phyloP scores from a whole-genome alignment of 306 rosid genomes.

The Ormosia semicastrata region DNA sequence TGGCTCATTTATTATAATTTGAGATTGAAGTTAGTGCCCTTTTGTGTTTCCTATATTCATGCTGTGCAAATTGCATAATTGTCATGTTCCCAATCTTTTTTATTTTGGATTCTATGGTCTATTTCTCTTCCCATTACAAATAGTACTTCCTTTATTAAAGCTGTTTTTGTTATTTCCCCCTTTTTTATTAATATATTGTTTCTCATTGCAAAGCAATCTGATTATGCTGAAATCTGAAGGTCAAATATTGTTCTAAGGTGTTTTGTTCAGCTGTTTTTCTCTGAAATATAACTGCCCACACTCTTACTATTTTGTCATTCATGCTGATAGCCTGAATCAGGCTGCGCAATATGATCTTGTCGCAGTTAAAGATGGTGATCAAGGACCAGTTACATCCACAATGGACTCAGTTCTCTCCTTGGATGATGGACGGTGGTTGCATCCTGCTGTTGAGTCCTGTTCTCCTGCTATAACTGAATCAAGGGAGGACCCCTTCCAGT shows the following conservation, averaged over 20 bases:
- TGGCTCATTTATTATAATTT: constrained; percentile 20
- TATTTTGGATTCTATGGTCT: constrained; percentile 7
- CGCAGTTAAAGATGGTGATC: constrained; percentile 60
- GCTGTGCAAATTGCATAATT: constrained; percentile 17
- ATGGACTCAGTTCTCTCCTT: constrained; percentile 88
- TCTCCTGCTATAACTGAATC: constrained; percentile 49
- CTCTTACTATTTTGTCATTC: constrained; percentile 27
- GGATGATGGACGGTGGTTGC: constrained; percentile 81
- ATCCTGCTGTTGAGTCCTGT: constrained; percentile 50
- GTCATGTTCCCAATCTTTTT: background rate
- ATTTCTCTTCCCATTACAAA: constrained; percentile 7
- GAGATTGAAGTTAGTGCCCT: background rate
- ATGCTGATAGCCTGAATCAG: constrained; percentile 64
- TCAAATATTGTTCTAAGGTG: background rate
- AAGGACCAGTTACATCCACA: constrained; percentile 52
- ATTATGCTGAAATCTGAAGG: constrained; percentile 5
- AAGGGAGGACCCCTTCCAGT: constrained; percentile 62
- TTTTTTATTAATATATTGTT: constrained; percentile 1
- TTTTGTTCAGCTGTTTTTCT: constrained; percentile 15
- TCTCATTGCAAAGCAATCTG: constrained; percentile 1
- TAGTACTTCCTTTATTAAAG: background rate
- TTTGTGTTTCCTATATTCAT: constrained; percentile 6
- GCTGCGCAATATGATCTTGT: constrained; percentile 65
- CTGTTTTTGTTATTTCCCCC: background rate
- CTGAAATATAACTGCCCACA: constrained; percentile 33